Conservation (phyloP, 345 rosid species). For the Chamaenerion angustifolium region DNA sequence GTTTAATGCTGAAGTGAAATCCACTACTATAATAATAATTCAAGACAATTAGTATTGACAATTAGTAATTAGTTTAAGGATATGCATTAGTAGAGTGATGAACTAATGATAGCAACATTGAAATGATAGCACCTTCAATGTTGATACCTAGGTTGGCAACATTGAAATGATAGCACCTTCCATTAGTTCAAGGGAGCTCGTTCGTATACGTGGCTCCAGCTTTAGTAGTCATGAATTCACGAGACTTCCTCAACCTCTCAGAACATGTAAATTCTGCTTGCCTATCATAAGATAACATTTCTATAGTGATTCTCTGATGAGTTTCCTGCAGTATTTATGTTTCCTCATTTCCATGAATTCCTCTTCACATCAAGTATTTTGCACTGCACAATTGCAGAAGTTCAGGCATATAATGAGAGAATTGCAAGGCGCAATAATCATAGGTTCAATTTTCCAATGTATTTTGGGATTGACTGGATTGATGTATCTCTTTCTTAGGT, state of each 20-base stretch:
- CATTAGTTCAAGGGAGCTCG: slow-evolving; percentile 93
- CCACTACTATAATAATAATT: too few relatives aligned
- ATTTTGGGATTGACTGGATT: slow-evolving; percentile 68
- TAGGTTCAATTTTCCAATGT: slow-evolving; percentile 67
- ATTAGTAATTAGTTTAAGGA: too few relatives aligned
- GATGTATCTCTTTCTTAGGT: slow-evolving; percentile 79
- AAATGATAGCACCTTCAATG: too few relatives aligned
- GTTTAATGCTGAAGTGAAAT: too few relatives aligned
- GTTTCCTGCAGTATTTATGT: not conserved
- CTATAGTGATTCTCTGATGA: not conserved
- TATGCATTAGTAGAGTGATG: too few relatives aligned
- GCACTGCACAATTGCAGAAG: slow-evolving; percentile 34
- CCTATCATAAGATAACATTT: not conserved
- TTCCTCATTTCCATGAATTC: not conserved
- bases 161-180: too few relatives aligned
- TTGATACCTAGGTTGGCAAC: too few relatives aligned
- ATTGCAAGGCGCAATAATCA: slow-evolving; percentile 84
- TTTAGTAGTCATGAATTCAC: slow-evolving; percentile 63
- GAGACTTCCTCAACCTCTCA: slow-evolving; percentile 61
- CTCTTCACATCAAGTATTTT: not conserved
- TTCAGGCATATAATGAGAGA: slow-evolving; percentile 90
- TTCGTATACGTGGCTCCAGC: slow-evolving; percentile 82
- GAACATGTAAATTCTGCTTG: slow-evolving; percentile 43
- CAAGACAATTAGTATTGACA: too few relatives aligned
- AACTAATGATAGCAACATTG: too few relatives aligned